These are phyloP conservation scores for Pichia scutulata DNA, from an alignment of 805 yeast species.

Conservation along the genomic window DNA sequence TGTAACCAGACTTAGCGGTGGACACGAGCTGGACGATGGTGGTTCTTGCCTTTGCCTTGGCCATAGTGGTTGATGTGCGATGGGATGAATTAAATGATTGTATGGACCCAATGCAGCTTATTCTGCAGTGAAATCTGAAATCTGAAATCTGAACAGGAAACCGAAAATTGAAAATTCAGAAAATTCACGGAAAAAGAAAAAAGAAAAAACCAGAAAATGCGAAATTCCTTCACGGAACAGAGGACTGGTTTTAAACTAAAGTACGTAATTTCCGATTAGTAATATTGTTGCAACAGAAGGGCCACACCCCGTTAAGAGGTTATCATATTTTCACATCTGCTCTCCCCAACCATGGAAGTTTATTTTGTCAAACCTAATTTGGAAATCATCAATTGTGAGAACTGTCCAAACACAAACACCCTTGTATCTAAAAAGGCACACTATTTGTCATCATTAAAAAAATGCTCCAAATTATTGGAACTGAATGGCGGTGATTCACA, in stretches of 20 bases:
- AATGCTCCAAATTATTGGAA: conserved; percentile 5
- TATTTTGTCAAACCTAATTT: conserved; percentile 28
- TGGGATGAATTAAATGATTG: no score
- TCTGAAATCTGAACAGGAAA: neutral
- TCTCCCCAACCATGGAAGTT: conserved; percentile 18
- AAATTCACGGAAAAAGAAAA: neutral
- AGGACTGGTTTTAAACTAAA: neutral
- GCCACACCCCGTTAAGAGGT: no score
- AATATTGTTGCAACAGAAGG: no score
- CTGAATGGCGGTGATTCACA: neutral
- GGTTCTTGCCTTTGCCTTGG: conserved; percentile 64
- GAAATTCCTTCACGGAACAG: no score
- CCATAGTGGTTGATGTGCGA: conserved; percentile 5
- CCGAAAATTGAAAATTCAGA: neutral
- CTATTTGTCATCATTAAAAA: conserved; percentile 14
- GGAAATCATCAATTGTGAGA: conserved; percentile 21
- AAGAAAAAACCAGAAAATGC: neutral
- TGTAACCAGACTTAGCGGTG: conserved; percentile 84
- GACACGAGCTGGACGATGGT: conserved; percentile 83
- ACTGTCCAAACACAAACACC: conserved; percentile 15
- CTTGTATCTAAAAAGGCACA: conserved; percentile 14
- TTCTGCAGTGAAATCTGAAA: no score
- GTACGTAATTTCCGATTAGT: no score
- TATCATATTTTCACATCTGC: no score
- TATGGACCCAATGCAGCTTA: no score